These are phyloP conservation scores for Scenedesmus sp. DNA, from an alignment of 163 green algal genomes.

Conservation along the genomic window DNA sequence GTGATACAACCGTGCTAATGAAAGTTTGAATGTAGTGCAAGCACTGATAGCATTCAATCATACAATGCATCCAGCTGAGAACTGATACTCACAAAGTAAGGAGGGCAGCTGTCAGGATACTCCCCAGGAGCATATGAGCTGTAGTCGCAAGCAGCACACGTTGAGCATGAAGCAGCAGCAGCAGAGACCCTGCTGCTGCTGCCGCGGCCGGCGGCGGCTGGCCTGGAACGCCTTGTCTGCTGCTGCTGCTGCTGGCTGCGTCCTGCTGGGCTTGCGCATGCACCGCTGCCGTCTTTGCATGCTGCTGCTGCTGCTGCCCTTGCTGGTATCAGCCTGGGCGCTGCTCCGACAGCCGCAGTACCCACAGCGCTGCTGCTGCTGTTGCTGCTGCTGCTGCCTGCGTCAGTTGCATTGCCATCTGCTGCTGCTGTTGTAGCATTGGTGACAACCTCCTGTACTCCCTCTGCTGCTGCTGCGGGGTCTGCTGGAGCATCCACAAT, in stretches of 20 bases:
- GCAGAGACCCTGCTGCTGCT: background rate
- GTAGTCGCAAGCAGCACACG: background rate
- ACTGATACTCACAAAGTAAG: conserved; percentile 7
- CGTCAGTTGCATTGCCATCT: background rate
- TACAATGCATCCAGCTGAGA: no score
- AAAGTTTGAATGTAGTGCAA: no score
- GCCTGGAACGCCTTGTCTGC: background rate
- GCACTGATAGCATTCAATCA: no score
- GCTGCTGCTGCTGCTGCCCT: conserved; percentile 20
- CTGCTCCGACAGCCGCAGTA: background rate
- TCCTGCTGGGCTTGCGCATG: background rate
- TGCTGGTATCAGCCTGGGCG: background rate
- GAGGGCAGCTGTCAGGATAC: conserved; percentile 19
- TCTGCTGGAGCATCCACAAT: background rate
- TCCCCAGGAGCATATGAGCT: background rate
- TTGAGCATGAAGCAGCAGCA: background rate
- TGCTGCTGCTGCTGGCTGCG: background rate
- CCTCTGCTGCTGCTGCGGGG: background rate
- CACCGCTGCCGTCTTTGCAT: background rate
- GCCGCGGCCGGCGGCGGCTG: background rate
- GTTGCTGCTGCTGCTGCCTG: background rate
- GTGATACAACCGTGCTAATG: no score
- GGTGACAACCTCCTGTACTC: background rate
- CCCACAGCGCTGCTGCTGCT: background rate
- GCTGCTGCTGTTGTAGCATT: background rate